These are phyloP conservation scores for Leccinum fallax DNA, from an alignment of 1,284 basidiomycete genomes.

Conservation along the genomic window DNA sequence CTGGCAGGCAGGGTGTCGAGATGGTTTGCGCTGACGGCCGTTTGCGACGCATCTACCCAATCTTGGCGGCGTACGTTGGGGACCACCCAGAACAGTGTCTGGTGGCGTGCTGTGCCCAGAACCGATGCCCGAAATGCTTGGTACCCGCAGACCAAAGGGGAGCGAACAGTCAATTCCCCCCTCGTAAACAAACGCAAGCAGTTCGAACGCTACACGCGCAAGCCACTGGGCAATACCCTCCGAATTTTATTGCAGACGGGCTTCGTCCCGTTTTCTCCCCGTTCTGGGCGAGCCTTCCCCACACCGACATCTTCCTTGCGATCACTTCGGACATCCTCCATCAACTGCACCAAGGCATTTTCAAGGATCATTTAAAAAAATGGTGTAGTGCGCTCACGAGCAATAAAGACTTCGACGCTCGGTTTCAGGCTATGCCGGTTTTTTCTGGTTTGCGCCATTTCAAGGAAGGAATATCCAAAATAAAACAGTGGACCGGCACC, in stretches of 20 bases:
- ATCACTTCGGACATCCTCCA: not conserved
- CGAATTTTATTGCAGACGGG: not conserved
- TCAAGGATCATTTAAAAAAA: conserved; percentile 5
- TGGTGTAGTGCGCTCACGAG: not conserved
- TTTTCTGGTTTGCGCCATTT: not conserved
- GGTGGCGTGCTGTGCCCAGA: conserved; percentile 26
- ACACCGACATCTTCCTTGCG: not conserved
- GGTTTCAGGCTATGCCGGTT: not conserved
- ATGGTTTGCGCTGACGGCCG: not conserved
- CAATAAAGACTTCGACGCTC: not conserved
- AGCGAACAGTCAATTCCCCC: not conserved
- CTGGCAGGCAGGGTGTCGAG: not conserved
- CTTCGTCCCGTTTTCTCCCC: not conserved
- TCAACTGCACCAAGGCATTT: not conserved
- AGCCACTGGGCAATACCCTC: not conserved
- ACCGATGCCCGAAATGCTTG: conserved; percentile 19
- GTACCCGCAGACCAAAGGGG: not conserved
- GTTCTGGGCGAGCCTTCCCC: not conserved
- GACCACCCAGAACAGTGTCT: not conserved
- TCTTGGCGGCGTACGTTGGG: conserved; percentile 17
- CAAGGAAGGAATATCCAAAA: not conserved
- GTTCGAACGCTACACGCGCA: not conserved
- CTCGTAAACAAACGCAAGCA: not conserved
- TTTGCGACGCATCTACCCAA: conserved; percentile 14
- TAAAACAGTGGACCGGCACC: conserved; percentile 1